Evolutionary conservation across 2,329 filamentous ascomycete species (phyloP).

Genomic region (Drechslera avenae): DNA sequence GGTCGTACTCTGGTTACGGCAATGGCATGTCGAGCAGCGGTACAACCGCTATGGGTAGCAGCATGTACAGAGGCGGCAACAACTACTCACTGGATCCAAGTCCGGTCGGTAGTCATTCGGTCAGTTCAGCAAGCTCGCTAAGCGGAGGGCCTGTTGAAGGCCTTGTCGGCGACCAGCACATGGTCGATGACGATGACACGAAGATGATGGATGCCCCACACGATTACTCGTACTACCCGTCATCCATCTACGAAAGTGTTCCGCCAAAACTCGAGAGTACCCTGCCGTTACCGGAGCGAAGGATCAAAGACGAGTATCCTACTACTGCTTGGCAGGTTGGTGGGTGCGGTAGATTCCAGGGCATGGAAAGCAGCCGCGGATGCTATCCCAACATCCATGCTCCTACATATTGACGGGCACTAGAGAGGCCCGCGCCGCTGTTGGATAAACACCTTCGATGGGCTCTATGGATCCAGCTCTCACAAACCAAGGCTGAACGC

Average conservation of each 20-base stretch:
- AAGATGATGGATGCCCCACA: constrained; percentile 51
- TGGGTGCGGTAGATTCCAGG: constrained; percentile 52
- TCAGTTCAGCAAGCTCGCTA: constrained; percentile 52
- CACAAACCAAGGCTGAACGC: constrained; percentile 1
- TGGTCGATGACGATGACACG: constrained; percentile 44
- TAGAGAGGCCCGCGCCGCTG: constrained; percentile 6
- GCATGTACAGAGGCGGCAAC: constrained; percentile 39
- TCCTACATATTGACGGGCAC: constrained; percentile 45
- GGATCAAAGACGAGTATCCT: constrained; percentile 52
- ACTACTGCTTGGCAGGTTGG: constrained; percentile 46
- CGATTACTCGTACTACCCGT: constrained; percentile 56
- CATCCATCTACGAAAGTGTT: constrained; percentile 51
- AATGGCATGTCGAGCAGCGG: constrained; percentile 42
- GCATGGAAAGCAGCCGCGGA: constrained; percentile 54
- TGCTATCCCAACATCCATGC: constrained; percentile 54
- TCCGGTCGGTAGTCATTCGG: constrained; percentile 50
- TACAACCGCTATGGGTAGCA: constrained; percentile 36
- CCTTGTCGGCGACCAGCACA: constrained; percentile 50
- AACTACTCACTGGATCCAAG: constrained; percentile 49
- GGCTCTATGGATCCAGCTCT: constrained; percentile 15
- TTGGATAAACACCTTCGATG: constrained; percentile 14
- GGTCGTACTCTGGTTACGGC: constrained; percentile 48
- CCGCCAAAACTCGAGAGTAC: constrained; percentile 39
- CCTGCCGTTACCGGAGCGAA: constrained; percentile 44
- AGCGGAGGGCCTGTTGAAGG: constrained; percentile 50